These are phyloP conservation scores for Mycogone perniciosa DNA, from an alignment of 2,329 filamentous ascomycete genomes.

Conservation along the genomic window DNA sequence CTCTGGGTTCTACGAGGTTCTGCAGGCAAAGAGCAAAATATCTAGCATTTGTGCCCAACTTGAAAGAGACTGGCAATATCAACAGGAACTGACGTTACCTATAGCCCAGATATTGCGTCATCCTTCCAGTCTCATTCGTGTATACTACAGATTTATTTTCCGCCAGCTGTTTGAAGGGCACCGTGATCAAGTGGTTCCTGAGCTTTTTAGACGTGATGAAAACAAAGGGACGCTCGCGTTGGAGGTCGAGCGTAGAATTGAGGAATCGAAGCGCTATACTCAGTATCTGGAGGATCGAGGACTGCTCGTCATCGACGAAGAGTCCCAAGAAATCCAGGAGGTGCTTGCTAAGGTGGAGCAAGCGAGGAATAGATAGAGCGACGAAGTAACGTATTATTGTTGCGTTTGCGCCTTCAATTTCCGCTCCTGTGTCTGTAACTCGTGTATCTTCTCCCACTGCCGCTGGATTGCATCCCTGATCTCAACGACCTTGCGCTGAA, in stretches of 20 bases:
- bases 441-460: background rate
- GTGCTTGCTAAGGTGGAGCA: background rate
- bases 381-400: background rate
- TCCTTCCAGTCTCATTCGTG: conserved; percentile 7
- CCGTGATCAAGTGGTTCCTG: background rate
- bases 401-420: background rate
- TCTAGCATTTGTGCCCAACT: conserved; percentile 8
- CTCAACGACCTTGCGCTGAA: background rate
- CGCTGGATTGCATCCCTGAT: background rate
- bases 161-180: conserved; percentile 1
- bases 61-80: conserved; percentile 5
- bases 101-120: conserved; percentile 12
- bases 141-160: conserved; percentile 13
- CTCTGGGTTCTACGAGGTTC: conserved; percentile 10
- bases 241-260: conserved; percentile 6
- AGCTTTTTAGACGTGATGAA: background rate
- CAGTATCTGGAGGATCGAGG: conserved; percentile 10
- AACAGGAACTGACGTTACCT: conserved; percentile 3
- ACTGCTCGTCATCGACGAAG: conserved; percentile 6
- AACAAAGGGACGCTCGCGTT: background rate
- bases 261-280: conserved; percentile 14
- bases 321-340: conserved; percentile 1
- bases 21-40: conserved; percentile 1
- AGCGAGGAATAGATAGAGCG: background rate
- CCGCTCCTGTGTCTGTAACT: background rate